Base-by-base conservation (phyloP, 345 rosid species). In the Bruguiera gymnorhiza region DNA sequence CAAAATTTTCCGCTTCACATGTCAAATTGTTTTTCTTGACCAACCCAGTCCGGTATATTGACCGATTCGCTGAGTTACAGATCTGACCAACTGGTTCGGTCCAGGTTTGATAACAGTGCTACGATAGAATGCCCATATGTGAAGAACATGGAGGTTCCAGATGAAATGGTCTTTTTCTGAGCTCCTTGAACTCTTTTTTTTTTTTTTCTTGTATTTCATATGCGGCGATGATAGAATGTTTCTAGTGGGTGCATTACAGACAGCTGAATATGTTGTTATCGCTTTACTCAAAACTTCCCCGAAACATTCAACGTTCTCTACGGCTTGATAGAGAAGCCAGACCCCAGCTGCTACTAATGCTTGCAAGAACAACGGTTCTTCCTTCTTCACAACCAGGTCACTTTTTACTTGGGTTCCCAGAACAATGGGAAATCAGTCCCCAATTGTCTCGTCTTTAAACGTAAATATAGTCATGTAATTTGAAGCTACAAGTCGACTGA, bases 271-370 rank as follows among this genome's bases (percentile, higher is more conserved):
- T 30, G 55, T 71, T 3, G 63, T 85, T 62, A 5, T 70, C 30
- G 34, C 83, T 71, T 76, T 81, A 20, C 73, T 53, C 57, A 67
- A 63, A 73, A 69, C 78, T 78, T 86, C 86, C 51, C 76, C 80
- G 5, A 43, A 67, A 65, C 50, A 62, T 62, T 75, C 88, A 54
- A 83, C 78, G 67, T 71, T 77, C 76, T 70, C 82, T 24, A 60
- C 76, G 53, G 82, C 85, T 46, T 85, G 88, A 30, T 30, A 3
- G 31, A 30, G 31, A 30, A 30, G 31, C 31, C 31, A 30, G 31
- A 30, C 31, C 31, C 31, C 4, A 30, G 31, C 5, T 30, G 31
- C 5, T 30, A 30, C 31, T 30, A 30, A 30, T 30, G 31, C 85
- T 46, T 85, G 88, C 37, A 19, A 69, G 62, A 80, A 69, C 30